Evolutionary conservation across 1,284 basidiomycete species (phyloP).

Genomic region (Kalmanozyma brasiliensis): DNA sequence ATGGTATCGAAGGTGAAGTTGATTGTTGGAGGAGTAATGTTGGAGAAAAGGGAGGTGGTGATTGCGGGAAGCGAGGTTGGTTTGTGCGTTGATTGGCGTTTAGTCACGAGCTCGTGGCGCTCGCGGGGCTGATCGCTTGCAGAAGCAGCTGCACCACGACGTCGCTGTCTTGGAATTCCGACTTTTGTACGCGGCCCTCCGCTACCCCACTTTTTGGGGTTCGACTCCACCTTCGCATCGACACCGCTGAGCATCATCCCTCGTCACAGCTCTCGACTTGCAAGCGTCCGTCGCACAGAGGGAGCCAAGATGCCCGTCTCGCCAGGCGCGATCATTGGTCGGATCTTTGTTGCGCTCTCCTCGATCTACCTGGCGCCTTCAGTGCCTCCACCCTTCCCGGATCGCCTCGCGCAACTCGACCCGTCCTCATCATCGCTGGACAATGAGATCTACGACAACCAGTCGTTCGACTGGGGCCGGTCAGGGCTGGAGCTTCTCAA

Average conservation of each 20-base stretch:
- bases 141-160: neutral
- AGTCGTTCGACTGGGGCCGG: constrained; percentile 36
- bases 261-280: neutral
- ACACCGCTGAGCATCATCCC: neutral
- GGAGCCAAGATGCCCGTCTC: neutral
- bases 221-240: too few species aligned
- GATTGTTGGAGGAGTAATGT: neutral
- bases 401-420: constrained; percentile 62
- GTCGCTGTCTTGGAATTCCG: too few species aligned
- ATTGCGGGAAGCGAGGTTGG: constrained; percentile 3
- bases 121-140: too few species aligned
- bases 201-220: neutral
- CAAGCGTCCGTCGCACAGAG: neutral
- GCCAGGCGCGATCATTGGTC: constrained; percentile 4
- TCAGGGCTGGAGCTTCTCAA: constrained; percentile 37
- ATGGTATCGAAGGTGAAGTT: constrained; percentile 7
- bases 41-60: neutral
- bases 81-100: constrained; percentile 1
- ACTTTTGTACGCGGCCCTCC: too few species aligned
- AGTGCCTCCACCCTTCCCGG: constrained; percentile 53
- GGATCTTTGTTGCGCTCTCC: constrained; percentile 29
- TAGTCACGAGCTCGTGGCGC: too few species aligned
- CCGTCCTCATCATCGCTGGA: constrained; percentile 49
- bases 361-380: constrained; percentile 26
- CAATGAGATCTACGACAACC: constrained; percentile 41